These are phyloP conservation scores for Aspergillus ellipticus DNA, from an alignment of 495 filamentous ascomycete genomes.

Conservation along the genomic window DNA sequence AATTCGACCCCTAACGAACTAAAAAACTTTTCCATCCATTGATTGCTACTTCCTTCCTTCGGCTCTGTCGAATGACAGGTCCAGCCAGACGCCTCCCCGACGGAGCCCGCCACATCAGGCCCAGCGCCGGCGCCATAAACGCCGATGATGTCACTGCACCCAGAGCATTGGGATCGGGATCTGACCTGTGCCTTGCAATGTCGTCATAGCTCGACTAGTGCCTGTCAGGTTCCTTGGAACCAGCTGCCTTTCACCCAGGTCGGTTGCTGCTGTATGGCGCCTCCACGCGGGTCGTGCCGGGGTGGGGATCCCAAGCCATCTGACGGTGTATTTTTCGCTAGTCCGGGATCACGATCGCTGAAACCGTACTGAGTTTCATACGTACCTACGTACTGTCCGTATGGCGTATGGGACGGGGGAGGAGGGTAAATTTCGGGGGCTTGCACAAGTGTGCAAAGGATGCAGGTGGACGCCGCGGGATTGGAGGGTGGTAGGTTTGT, in stretches of 20 bases:
- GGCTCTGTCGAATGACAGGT: too few species aligned
- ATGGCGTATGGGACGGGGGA: not conserved
- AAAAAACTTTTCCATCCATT: too few species aligned
- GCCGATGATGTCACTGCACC: not conserved
- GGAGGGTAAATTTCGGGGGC: not conserved
- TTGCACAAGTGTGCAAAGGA: too few species aligned
- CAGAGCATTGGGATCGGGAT: not conserved
- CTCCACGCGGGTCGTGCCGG: conserved; percentile 7
- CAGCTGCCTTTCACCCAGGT: not conserved
- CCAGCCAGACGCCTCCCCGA: too few species aligned
- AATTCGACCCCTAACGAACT: too few species aligned
- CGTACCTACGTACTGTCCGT: not conserved
- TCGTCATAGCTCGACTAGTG: not conserved
- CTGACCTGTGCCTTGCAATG: not conserved
- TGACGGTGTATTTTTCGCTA: not conserved
- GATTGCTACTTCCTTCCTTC: too few species aligned
- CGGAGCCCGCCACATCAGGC: not conserved
- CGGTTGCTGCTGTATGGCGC: not conserved
- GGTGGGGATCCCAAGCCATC: conserved; percentile 1
- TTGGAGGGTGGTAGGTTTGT: too few species aligned
- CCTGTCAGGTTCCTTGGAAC: conserved; percentile 3
- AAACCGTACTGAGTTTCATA: not conserved
- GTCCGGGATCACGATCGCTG: not conserved
- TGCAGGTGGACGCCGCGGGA: too few species aligned
- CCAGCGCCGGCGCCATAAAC: not conserved